Percentiles rank a stretch among this genome's conserved stretches.
Evolutionary conservation across 768 basidiomycete species (phyloP).

Genomic region (Coprinellus micaceus): DNA sequence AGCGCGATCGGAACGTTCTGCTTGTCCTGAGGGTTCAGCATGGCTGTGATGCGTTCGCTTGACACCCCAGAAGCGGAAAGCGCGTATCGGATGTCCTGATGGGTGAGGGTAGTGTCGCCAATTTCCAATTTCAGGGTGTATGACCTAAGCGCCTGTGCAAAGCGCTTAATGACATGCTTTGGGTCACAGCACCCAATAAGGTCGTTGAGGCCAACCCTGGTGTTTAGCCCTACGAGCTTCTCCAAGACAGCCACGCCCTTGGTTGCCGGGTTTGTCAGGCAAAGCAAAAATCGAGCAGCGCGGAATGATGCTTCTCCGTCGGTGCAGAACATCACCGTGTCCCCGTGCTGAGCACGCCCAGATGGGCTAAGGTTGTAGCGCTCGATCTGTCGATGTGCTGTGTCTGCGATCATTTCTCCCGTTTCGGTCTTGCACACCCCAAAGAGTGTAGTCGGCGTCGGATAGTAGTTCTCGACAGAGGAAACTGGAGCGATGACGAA

Average conservation of each 20-base stretch:
- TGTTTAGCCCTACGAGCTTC: slow-evolving; percentile 21
- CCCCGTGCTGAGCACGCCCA: slow-evolving; percentile 19
- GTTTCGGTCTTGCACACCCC: slow-evolving; percentile 23
- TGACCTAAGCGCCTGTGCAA: slow-evolving; percentile 18
- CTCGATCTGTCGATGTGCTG: slow-evolving; percentile 16
- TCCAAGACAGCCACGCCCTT: slow-evolving; percentile 11
- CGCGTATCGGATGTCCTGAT: slow-evolving; percentile 12
- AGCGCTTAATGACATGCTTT: slow-evolving; percentile 23
- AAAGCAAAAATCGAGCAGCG: slow-evolving; percentile 15
- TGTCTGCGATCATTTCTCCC: slow-evolving; percentile 9
- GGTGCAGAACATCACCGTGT: slow-evolving; percentile 19
- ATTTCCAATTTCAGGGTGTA: slow-evolving; percentile 7
- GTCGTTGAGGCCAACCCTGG: slow-evolving; percentile 13
- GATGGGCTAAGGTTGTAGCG: slow-evolving; percentile 12
- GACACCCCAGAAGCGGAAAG: slow-evolving; percentile 7
- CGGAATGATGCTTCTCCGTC: slow-evolving; percentile 28
- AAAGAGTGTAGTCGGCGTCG: slow-evolving; percentile 18
- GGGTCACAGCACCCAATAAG: slow-evolving; percentile 18
- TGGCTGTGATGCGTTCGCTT: slow-evolving; percentile 3
- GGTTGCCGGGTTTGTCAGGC: slow-evolving; percentile 13
- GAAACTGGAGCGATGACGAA: slow-evolving; percentile 21
- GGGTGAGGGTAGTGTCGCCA: slow-evolving; percentile 9
- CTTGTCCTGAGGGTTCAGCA: slow-evolving; percentile 12
- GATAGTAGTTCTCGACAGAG: slow-evolving; percentile 19
- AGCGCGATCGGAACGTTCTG: not conserved